Percentiles rank a stretch among this genome's conserved stretches.
phyloP scores from a whole-genome alignment of 2,329 filamentous ascomycete species.

The Periconia sp. region DNA sequence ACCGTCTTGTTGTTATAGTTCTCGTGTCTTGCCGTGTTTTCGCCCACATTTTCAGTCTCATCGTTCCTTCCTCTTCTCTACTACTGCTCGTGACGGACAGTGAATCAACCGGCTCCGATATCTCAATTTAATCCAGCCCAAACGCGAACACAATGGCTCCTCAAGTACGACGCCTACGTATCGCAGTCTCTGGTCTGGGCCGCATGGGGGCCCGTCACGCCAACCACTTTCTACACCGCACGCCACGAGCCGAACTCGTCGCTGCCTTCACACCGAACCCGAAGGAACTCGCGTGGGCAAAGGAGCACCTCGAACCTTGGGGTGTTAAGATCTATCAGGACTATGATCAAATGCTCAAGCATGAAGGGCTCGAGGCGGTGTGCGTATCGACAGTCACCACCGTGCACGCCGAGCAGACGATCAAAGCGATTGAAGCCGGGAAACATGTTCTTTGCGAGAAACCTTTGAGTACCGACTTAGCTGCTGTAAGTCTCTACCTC shows the following conservation, averaged over 20 bases:
- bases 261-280: constrained; percentile 51
- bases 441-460: constrained; percentile 64
- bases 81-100: too few relatives aligned
- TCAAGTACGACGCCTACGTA: constrained; percentile 43
- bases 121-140: too few relatives aligned
- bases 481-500: constrained; percentile 54
- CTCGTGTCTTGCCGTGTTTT: too few relatives aligned
- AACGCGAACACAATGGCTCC: constrained; percentile 28
- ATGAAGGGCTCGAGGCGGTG: constrained; percentile 58
- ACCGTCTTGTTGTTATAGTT: neutral
- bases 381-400: constrained; percentile 58
- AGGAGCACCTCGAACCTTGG: constrained; percentile 52
- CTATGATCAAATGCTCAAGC: constrained; percentile 60
- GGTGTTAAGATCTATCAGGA: constrained; percentile 57
- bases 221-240: constrained; percentile 50
- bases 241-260: constrained; percentile 50
- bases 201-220: constrained; percentile 55
- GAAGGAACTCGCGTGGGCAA: constrained; percentile 52
- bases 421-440: constrained; percentile 57
- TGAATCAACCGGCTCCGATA: too few relatives aligned
- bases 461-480: constrained; percentile 60
- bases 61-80: constrained; percentile 1
- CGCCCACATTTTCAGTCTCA: neutral
- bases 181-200: constrained; percentile 51
- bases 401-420: constrained; percentile 60